Base-by-base conservation (phyloP, 2,329 filamentous ascomycete species). In the Fusarium newnesense region DNA sequence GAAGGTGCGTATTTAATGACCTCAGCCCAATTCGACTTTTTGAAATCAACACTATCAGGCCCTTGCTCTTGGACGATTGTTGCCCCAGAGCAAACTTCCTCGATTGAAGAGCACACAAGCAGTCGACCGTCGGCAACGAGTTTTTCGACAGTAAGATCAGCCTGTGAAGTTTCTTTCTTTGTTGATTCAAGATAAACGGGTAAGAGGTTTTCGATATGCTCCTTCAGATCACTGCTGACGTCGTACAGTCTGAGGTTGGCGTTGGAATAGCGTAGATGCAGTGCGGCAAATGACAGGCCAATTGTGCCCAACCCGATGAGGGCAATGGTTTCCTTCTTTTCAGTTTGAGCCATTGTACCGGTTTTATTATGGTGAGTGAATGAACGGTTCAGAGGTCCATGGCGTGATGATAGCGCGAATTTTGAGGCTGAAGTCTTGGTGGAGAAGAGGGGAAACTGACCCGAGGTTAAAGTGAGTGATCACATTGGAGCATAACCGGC, bases 21-120 rank as follows among this genome's bases (percentile, higher is more conserved):
- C 1, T 47, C 19, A 11, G 57, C 59, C 73, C 73, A 75, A 18
- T 63, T 75, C 4, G 66, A 50, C 36, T 70, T 69, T 32, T 75
- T 76, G n/a, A 75, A 75, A 9, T 61, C 60, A 4, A 74, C 9
- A 4, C 43, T 76, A 15, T 75, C 73, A 1, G 73, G 74, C 0
- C 73, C 74, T 34, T 76, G 73, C n/a, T 75, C 74, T 13, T 76
- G 74, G 0, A 76, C 50, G 8, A 76, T 75, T 0, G 67, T 66
- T 30, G 68, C 62, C 0, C 9, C 28, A 0, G 68, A 58, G n/a
- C 73, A 74, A 2, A 49, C 68, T 12, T 75, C 58, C 26, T 72
- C 44, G 1, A 75, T 28, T 1, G 70, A 66, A 3, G 67, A 67
- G 36, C 68, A 75, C 18, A 72, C 47, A 15, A 53, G 11, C 4